These are phyloP conservation scores for Meyerozyma smithsonii DNA, from an alignment of 1,139 yeast genomes.

Conservation along the genomic window DNA sequence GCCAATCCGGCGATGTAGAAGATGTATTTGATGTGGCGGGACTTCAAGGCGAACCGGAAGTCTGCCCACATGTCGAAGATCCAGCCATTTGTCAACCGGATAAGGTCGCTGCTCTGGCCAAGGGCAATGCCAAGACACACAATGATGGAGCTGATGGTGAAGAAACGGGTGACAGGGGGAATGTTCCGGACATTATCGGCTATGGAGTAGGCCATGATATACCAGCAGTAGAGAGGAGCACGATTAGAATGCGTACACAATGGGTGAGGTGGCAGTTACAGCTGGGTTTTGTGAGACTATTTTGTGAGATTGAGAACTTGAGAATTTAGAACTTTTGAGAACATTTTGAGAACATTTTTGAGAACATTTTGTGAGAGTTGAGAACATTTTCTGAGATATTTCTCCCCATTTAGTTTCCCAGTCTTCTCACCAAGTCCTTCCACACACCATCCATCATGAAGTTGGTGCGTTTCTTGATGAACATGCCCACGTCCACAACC, in stretches of 20 bases:
- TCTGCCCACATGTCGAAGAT: constrained; percentile 4
- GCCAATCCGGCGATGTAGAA: constrained; percentile 8
- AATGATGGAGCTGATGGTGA: constrained; percentile 33
- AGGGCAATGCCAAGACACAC: constrained; percentile 24
- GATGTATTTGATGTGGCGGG: constrained; percentile 6
- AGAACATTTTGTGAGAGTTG: too few species aligned
- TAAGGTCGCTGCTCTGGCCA: constrained; percentile 3
- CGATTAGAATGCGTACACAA: neutral
- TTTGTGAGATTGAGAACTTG: too few species aligned
- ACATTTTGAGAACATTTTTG: too few species aligned
- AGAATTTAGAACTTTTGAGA: too few species aligned
- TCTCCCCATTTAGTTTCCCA: too few species aligned
- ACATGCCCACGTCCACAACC: constrained; percentile 56
- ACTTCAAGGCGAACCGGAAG: constrained; percentile 3
- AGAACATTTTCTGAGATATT: too few species aligned
- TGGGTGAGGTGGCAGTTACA: too few species aligned
- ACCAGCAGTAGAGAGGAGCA: neutral
- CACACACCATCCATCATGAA: constrained; percentile 23
- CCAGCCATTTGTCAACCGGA: constrained; percentile 11
- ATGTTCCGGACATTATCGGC: constrained; percentile 30
- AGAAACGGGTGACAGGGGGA: constrained; percentile 46
- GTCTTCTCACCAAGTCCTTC: neutral
- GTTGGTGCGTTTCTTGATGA: constrained; percentile 72
- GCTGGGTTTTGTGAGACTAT: too few species aligned
- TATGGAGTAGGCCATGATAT: constrained; percentile 10